Base-by-base conservation (phyloP, 163 green algal species). In the Trebouxia gelatinosa region DNA sequence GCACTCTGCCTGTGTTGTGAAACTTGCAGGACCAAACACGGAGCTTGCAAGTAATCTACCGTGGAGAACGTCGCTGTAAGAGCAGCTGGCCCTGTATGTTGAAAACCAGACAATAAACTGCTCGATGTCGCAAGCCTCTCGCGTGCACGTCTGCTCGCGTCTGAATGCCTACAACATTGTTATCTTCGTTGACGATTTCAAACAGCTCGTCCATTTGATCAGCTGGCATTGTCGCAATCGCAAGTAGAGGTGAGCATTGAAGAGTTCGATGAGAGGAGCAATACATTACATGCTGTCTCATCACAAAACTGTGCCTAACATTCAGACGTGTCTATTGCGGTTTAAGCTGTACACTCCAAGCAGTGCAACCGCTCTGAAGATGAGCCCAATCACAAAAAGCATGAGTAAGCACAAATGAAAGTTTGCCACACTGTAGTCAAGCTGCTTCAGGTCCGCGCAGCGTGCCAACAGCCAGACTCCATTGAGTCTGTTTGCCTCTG, bases 41-140 rank as follows among this genome's bases (percentile, higher is more conserved):
- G n/a, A n/a, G n/a, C n/a, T n/a, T n/a, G n/a, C n/a, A n/a, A n/a
- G n/a, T n/a, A n/a, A n/a, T n/a, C n/a, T n/a, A n/a, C n/a, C n/a
- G n/a, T n/a, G n/a, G n/a, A n/a, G n/a, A n/a, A n/a, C n/a, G n/a
- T n/a, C n/a, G n/a, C n/a, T n/a, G n/a, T n/a, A n/a, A n/a, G n/a
- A n/a, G n/a, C n/a, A n/a, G n/a, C n/a, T n/a, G n/a, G n/a, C n/a
- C n/a, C n/a, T n/a, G n/a, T n/a, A n/a, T n/a, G n/a, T n/a, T n/a
- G n/a, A 91, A 92, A 5, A 95, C 85, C 66, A 86, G 90, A 17
- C 64, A 82, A 58, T 94, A 94, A 3, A 92, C 88, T 0, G 90
- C 89, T 2, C 86, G 83, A 80, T 95, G 90, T 50, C 90, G 82
- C 21, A 95, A 79, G 62, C 89, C 90, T 39, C 61, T 65, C 16